Percentiles rank a stretch among this genome's conserved stretches.
Evolutionary conservation across 495 filamentous ascomycete species (phyloP).

Genomic region (Tuber microsphaerosporum): DNA sequence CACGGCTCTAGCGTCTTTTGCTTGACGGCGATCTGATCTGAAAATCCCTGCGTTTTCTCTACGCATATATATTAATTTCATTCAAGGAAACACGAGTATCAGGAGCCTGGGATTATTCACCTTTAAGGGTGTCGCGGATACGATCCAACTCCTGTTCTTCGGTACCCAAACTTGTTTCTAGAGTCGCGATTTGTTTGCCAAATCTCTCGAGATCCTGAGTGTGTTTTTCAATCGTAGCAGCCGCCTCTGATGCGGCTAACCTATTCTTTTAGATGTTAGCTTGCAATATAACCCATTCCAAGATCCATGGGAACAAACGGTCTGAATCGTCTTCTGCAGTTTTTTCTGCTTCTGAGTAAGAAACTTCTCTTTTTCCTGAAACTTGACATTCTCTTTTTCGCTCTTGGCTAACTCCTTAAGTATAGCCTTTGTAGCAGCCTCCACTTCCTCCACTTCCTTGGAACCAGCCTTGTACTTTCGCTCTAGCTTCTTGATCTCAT

Average conservation of each 20-base stretch:
- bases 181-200: constrained; percentile 57
- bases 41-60: constrained; percentile 81
- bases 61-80: background rate
- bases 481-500: constrained; percentile 81
- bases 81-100: background rate
- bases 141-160: constrained; percentile 75
- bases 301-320: constrained; percentile 29
- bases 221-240: constrained; percentile 68
- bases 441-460: constrained; percentile 62
- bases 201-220: constrained; percentile 69
- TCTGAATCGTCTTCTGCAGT: constrained; percentile 77
- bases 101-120: constrained; percentile 38
- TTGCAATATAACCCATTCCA: background rate
- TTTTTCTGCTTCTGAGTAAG: constrained; percentile 83
- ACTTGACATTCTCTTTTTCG: constrained; percentile 93
- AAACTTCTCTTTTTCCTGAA: constrained; percentile 96
- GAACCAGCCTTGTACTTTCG: constrained; percentile 72
- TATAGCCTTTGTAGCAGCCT: constrained; percentile 71
- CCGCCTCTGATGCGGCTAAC: constrained; percentile 63
- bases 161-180: constrained; percentile 64
- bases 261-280: constrained; percentile 44
- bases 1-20: constrained; percentile 94
- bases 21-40: constrained; percentile 82
- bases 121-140: constrained; percentile 79
- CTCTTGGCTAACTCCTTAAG: constrained; percentile 83